phyloP scores from a whole-genome alignment of 2,329 filamentous ascomycete genomes.

The Bisporella sp. region DNA sequence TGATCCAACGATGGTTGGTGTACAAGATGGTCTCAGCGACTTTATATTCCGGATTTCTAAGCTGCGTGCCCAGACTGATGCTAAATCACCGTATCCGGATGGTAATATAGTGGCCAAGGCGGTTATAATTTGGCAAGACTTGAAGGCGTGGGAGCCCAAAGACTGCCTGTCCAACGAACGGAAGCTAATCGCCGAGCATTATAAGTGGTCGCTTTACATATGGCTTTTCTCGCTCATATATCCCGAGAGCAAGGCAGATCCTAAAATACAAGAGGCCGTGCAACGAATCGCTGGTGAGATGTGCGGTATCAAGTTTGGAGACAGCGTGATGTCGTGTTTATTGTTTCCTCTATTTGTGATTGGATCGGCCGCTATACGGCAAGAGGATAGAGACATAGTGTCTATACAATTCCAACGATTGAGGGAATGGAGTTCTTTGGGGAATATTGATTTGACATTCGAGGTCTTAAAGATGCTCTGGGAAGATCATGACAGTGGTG shows the following conservation, averaged over 20 bases:
- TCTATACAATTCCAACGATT: conserved; percentile 11
- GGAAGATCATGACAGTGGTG: conserved; percentile 10
- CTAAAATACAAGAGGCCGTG: conserved; percentile 9
- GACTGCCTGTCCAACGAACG: not conserved
- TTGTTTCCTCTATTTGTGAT: conserved; percentile 19
- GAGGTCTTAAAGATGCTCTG: conserved; percentile 13
- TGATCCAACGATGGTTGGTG: conserved; percentile 9
- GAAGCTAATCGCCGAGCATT: conserved; percentile 8
- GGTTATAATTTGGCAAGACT: conserved; percentile 11
- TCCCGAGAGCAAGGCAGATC: conserved; percentile 4
- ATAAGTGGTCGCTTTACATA: conserved; percentile 14
- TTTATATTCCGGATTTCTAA: conserved; percentile 14
- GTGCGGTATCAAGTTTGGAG: conserved; percentile 8
- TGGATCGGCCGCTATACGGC: conserved; percentile 8
- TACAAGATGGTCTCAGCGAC: conserved; percentile 12
- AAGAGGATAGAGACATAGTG: conserved; percentile 8
- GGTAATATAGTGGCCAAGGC: conserved; percentile 7
- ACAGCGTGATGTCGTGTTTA: conserved; percentile 14
- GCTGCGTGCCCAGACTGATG: conserved; percentile 8
- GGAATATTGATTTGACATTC: conserved; percentile 14
- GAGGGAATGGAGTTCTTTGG: conserved; percentile 14
- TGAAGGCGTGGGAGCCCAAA: conserved; percentile 10
- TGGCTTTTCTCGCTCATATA: conserved; percentile 17
- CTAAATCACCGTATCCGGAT: not conserved
- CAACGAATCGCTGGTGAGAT: conserved; percentile 6